Conservation (phyloP, 208 protist genomes). For the Acanthamoeba divionensis region DNA sequence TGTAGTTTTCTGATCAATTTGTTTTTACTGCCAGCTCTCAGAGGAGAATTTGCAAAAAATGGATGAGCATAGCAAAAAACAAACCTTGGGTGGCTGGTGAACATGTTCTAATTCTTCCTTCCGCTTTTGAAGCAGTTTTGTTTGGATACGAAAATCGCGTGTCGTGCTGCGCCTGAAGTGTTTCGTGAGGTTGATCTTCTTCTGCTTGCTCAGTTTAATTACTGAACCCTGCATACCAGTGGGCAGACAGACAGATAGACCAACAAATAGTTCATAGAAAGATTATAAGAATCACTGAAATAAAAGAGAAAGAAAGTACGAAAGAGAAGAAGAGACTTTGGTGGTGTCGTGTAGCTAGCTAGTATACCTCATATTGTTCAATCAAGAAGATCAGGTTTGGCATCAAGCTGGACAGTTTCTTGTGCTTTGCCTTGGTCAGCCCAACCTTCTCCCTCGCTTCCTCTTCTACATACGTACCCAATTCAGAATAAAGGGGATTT, state of each 20-base stretch:
- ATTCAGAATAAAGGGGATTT: not conserved
- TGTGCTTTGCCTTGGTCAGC: constrained; percentile 49
- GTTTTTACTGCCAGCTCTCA: too few species aligned
- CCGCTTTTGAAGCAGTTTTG: not conserved
- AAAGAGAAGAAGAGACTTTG: not conserved
- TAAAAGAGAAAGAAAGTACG: not conserved
- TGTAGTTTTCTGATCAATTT: too few species aligned
- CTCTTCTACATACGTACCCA: not conserved
- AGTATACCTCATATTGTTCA: constrained; percentile 47
- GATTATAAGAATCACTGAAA: not conserved
- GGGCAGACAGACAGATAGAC: not conserved
- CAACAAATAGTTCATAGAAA: not conserved
- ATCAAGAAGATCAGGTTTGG: constrained; percentile 51
- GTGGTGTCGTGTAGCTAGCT: too few species aligned
- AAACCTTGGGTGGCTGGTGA: too few species aligned
- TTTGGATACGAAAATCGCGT: constrained; percentile 8
- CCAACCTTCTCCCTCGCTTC: not conserved
- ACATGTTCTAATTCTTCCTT: too few species aligned
- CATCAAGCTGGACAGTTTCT: not conserved
- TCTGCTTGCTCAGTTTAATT: constrained; percentile 25
- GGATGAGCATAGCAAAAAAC: too few species aligned
- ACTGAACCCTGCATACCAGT: not conserved
- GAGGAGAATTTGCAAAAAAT: too few species aligned
- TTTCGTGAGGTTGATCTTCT: constrained; percentile 23
- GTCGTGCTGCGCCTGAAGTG: constrained; percentile 10